A percentile compares a stretch with the other conserved stretches of the same genome.
Evolutionary conservation across 371 early-diverging fungal species (phyloP).

Genomic region (Parasitella parasitica): DNA sequence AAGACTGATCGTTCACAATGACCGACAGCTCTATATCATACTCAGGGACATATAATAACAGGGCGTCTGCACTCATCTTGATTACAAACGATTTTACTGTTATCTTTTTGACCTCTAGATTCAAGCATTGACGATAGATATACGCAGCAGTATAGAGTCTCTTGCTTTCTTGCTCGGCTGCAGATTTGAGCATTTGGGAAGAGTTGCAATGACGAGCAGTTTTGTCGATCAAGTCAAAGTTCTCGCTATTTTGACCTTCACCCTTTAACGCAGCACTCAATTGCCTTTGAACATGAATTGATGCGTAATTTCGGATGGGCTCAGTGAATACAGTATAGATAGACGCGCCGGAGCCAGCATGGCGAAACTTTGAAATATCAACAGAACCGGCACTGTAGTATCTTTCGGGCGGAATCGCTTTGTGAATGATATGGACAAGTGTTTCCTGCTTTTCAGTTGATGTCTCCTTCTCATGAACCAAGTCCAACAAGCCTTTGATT

Average conservation of each 20-base stretch:
- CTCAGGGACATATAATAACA: constrained; percentile 16
- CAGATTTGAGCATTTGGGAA: constrained; percentile 7
- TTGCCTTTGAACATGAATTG: constrained; percentile 86
- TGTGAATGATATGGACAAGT: constrained; percentile 55
- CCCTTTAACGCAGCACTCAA: constrained; percentile 33
- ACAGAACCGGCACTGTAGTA: constrained; percentile 79
- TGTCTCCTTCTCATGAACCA: constrained; percentile 1
- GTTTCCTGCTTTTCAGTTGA: constrained; percentile 29
- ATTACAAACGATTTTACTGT: constrained; percentile 6
- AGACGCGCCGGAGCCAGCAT: constrained; percentile 66
- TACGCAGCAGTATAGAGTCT: constrained; percentile 29
- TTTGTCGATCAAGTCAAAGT: constrained; percentile 25
- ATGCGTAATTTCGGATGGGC: constrained; percentile 93
- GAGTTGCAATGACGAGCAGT: constrained; percentile 36
- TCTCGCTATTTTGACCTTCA: constrained; percentile 6
- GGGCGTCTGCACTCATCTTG: constrained; percentile 1
- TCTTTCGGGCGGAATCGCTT: constrained; percentile 67
- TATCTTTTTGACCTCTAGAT: constrained; percentile 1
- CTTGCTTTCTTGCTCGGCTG: constrained; percentile 27
- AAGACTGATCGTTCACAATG: constrained; percentile 1
- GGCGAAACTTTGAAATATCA: constrained; percentile 54
- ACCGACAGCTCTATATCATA: constrained; percentile 14
- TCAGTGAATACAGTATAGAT: constrained; percentile 85
- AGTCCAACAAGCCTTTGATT: constrained; percentile 12
- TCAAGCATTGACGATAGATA: constrained; percentile 30